These are phyloP conservation scores for Discostella stelligeroides DNA, from an alignment of 108 stramenopile genomes.

Conservation along the genomic window DNA sequence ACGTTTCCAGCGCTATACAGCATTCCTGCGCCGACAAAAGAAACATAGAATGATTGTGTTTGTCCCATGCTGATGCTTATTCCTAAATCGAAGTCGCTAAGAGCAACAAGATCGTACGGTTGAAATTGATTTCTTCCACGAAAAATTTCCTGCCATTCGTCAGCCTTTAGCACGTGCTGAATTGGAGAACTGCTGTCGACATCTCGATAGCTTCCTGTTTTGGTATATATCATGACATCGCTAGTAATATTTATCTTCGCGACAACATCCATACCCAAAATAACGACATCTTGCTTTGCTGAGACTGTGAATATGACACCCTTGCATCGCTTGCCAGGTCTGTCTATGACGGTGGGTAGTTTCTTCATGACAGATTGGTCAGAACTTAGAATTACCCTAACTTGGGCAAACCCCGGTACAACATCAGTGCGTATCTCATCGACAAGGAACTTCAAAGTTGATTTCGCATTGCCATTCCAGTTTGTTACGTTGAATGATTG, in stretches of 20 bases:
- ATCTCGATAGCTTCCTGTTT: background rate
- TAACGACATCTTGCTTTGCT: background rate
- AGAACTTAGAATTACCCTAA: no score
- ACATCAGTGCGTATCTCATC: no score
- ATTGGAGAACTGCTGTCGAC: no score
- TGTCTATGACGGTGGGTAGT: background rate
- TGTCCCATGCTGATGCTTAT: background rate
- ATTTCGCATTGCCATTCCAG: constrained; percentile 4
- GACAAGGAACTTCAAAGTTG: no score
- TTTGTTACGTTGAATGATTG: constrained; percentile 9
- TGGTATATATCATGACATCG: background rate
- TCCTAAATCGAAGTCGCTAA: background rate
- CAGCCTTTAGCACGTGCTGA: background rate
- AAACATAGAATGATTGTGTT: background rate
- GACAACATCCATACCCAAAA: background rate
- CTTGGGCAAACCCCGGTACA: no score
- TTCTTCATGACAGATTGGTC: no score
- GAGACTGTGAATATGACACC: background rate
- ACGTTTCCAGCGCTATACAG: background rate
- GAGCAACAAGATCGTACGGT: background rate
- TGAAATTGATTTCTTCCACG: background rate
- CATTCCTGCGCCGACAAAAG: background rate
- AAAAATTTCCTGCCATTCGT: background rate
- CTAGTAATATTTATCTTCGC: background rate
- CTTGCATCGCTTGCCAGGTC: background rate